phyloP scores from a whole-genome alignment of 176 grass and related monocot species.

The Musa schizocarpa region DNA sequence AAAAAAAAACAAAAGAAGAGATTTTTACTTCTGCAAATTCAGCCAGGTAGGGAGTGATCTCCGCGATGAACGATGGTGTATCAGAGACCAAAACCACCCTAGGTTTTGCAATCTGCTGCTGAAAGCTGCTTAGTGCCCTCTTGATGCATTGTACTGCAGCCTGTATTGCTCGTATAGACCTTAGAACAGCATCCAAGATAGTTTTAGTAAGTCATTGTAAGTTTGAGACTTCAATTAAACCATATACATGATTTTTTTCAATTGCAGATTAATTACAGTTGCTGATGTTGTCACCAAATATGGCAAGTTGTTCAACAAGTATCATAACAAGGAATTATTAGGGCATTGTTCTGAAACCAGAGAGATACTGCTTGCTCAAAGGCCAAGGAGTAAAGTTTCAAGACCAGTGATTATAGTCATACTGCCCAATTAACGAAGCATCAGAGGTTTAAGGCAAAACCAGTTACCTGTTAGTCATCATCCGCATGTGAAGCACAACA shows the following conservation, averaged over 20 bases:
- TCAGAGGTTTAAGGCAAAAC: no score
- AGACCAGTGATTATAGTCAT: background rate
- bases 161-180: constrained; percentile 60
- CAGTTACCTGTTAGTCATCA: constrained; percentile 68
- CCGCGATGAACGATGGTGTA: constrained; percentile 62
- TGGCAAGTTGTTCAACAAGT: background rate
- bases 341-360: background rate
- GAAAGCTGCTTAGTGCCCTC: constrained; percentile 42
- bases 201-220: constrained; percentile 9
- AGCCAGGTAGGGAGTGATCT: constrained; percentile 53
- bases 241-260: background rate
- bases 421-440: no score
- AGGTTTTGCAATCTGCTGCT: constrained; percentile 32
- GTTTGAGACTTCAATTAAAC: background rate
- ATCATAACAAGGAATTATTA: background rate
- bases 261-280: background rate
- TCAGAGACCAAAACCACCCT: constrained; percentile 66
- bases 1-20: background rate
- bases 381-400: background rate
- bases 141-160: constrained; percentile 83
- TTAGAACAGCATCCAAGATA: constrained; percentile 31
- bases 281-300: background rate
- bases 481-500: constrained; percentile 81
- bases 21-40: constrained; percentile 73
- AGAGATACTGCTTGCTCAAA: background rate